These are phyloP conservation scores for Zasmidium citrigriseum DNA, from an alignment of 2,329 filamentous ascomycete species.

Conservation along the genomic window DNA sequence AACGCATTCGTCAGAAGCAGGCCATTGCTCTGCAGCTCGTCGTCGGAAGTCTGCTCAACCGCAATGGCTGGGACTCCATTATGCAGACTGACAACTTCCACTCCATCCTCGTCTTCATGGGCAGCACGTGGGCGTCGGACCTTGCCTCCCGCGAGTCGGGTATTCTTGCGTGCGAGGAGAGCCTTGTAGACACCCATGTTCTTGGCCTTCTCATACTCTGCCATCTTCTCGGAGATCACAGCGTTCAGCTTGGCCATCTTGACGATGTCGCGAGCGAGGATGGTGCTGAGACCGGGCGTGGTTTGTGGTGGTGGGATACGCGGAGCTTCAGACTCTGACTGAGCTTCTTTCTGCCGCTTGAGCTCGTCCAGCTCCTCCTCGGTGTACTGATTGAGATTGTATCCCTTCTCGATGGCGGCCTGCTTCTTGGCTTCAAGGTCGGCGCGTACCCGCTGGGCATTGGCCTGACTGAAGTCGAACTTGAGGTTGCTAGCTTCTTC, in stretches of 20 bases:
- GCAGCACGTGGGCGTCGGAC: not conserved
- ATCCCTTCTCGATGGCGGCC: not conserved
- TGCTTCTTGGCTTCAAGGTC: not conserved
- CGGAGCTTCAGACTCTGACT: not conserved
- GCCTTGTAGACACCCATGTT: not conserved
- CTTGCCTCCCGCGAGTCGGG: not conserved
- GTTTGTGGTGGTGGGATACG: slow-evolving; percentile 1
- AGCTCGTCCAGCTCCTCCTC: not conserved
- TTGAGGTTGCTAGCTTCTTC: not conserved
- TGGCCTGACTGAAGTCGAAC: not conserved
- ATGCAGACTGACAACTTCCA: not conserved
- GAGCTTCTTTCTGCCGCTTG: not conserved
- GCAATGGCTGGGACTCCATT: not conserved
- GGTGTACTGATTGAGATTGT: not conserved
- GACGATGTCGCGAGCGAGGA: slow-evolving; percentile 7
- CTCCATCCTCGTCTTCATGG: not conserved
- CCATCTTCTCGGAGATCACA: slow-evolving; percentile 2
- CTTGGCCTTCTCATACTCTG: slow-evolving; percentile 4
- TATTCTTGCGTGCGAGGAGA: not conserved
- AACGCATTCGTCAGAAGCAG: not conserved
- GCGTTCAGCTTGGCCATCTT: slow-evolving; percentile 16
- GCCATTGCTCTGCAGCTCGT: not conserved
- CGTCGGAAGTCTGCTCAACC: not conserved
- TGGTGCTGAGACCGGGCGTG: not conserved
- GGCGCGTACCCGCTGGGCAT: not conserved